Evolutionary conservation across 768 basidiomycete genomes (phyloP).

Genomic region (Pisolithus marmoratus): DNA sequence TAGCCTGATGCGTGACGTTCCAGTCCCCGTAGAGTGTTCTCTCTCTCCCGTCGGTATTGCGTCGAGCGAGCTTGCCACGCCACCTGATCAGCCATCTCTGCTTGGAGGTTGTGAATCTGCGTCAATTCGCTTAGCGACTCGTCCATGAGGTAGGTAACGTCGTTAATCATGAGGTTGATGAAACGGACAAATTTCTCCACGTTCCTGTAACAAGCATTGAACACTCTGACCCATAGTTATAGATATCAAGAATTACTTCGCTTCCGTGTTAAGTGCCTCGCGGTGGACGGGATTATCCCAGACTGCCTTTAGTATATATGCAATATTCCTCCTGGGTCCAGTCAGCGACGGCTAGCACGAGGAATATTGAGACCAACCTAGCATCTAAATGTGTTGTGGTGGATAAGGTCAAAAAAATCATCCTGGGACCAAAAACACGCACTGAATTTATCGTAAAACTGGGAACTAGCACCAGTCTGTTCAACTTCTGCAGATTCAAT

Average conservation of each 20-base stretch:
- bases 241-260: conserved; percentile 46
- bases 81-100: conserved; percentile 72
- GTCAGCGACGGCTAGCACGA: conserved; percentile 8
- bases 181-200: conserved; percentile 94
- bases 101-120: conserved; percentile 83
- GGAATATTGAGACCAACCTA: conserved; percentile 29
- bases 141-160: conserved; percentile 96
- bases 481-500: conserved; percentile 71
- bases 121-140: conserved; percentile 86
- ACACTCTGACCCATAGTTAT: background rate
- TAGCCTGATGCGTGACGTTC: conserved; percentile 85
- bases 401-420: conserved; percentile 5
- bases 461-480: conserved; percentile 93
- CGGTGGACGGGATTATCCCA: conserved; percentile 91
- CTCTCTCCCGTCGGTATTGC: conserved; percentile 80
- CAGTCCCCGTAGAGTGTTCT: conserved; percentile 67
- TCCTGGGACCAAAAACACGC: conserved; percentile 25
- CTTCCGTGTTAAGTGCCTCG: conserved; percentile 75
- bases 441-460: conserved; percentile 99
- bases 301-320: conserved; percentile 79
- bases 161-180: conserved; percentile 97
- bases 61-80: conserved; percentile 63
- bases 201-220: conserved; percentile 43
- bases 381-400: conserved; percentile 37
- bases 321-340: conserved; percentile 69